phyloP scores from a whole-genome alignment of 208 protist genomes.

The Tritrichomonas foetus region DNA sequence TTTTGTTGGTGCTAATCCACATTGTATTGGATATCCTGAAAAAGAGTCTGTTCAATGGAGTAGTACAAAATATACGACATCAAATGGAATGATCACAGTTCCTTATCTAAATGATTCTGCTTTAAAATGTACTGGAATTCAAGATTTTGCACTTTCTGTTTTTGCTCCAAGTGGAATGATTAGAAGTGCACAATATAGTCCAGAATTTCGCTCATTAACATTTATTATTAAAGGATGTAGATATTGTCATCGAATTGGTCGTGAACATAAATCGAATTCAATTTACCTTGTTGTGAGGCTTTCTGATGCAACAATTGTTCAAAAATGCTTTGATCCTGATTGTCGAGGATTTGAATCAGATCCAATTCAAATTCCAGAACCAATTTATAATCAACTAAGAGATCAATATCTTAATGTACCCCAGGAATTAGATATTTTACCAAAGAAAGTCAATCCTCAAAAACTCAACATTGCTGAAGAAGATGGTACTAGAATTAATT shows the following conservation, averaged over 20 bases:
- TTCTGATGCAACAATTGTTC: background rate
- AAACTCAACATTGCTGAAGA: too few species aligned
- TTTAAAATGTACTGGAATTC: background rate
- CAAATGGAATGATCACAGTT: background rate
- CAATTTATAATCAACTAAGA: background rate
- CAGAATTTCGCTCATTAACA: background rate
- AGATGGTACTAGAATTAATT: too few species aligned
- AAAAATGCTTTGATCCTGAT: constrained; percentile 28
- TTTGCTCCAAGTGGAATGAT: background rate
- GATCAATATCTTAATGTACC: background rate
- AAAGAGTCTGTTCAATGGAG: too few species aligned
- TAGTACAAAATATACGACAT: background rate
- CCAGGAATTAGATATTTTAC: background rate
- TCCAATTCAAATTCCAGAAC: background rate
- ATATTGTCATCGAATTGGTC: background rate
- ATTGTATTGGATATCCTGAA: background rate
- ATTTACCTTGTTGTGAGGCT: background rate
- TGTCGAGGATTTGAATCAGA: background rate
- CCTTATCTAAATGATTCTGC: background rate
- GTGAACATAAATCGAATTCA: constrained; percentile 26
- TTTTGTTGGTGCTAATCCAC: background rate
- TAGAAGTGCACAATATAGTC: background rate
- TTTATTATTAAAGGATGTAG: background rate
- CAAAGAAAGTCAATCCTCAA: background rate
- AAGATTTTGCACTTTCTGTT: background rate